Percentiles rank a stretch among this genome's conserved stretches.
Evolutionary conservation across 352 stramenopile genomes (phyloP).

Genomic region (Phytophthora kernoviae): DNA sequence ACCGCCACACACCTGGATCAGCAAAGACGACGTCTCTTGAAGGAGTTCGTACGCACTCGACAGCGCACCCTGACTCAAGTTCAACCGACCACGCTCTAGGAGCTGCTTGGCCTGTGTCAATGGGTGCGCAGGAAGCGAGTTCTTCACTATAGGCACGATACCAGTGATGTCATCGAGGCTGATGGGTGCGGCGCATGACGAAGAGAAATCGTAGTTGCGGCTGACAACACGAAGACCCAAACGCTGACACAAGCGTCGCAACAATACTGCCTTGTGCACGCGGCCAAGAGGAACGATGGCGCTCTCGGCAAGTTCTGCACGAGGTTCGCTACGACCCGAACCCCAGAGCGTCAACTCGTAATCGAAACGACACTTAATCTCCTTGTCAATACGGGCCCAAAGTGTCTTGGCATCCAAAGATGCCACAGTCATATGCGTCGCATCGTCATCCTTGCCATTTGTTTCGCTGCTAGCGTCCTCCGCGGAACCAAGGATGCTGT

Average conservation of each 20-base stretch:
- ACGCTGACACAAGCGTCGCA: conserved; percentile 94
- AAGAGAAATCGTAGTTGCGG: conserved; percentile 88
- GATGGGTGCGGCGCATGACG: conserved; percentile 72
- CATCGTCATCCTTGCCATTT: conserved; percentile 19
- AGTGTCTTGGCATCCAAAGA: conserved; percentile 48
- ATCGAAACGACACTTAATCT: conserved; percentile 80
- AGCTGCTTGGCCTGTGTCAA: conserved; percentile 83
- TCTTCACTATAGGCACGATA: conserved; percentile 95
- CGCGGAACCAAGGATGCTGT: conserved; percentile 72
- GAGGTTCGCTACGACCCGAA: conserved; percentile 20
- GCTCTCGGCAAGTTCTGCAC: conserved; percentile 7
- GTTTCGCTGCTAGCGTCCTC: conserved; percentile 16
- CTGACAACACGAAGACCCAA: conserved; percentile 91
- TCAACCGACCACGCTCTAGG: conserved; percentile 86
- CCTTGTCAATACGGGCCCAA: conserved; percentile 61
- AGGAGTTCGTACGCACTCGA: conserved; percentile 85
- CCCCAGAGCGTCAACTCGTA: conserved; percentile 82
- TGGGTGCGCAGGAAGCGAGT: conserved; percentile 81
- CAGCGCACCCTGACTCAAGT: conserved; percentile 77
- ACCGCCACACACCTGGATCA: conserved; percentile 94
- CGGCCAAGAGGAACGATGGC: conserved; percentile 41
- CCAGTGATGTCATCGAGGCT: conserved; percentile 91
- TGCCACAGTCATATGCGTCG: conserved; percentile 15
- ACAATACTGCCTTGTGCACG: conserved; percentile 78
- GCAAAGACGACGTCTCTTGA: conserved; percentile 91